Evolutionary conservation across 768 basidiomycete species (phyloP).

Genomic region (Pleurotus salmoneostramineus): DNA sequence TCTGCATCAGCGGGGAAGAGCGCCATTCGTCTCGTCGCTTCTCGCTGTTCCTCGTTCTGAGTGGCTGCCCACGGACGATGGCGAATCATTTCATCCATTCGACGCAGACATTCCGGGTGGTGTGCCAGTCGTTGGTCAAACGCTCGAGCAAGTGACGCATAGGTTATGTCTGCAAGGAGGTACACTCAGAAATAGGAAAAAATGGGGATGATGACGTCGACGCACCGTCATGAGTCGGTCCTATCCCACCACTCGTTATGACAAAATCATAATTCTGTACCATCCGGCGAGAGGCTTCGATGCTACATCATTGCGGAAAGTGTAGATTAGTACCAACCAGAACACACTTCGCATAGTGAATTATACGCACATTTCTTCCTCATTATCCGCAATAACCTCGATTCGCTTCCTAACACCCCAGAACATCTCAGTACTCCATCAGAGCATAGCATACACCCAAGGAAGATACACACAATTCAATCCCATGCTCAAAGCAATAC

Average conservation of each 20-base stretch:
- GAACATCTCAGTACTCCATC: constrained; percentile 18
- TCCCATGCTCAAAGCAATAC: constrained; percentile 85
- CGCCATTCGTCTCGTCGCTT: constrained; percentile 85
- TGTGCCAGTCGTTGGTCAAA: constrained; percentile 71
- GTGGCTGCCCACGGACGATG: constrained; percentile 51
- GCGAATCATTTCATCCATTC: constrained; percentile 64
- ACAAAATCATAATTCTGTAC: constrained; percentile 84
- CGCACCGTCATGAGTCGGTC: constrained; percentile 85
- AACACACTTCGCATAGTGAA: not conserved
- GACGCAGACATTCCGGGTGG: constrained; percentile 70
- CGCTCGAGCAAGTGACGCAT: constrained; percentile 80
- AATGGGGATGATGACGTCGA: not conserved
- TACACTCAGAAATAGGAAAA: not conserved
- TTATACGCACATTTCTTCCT: constrained; percentile 74
- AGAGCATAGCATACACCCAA: constrained; percentile 5
- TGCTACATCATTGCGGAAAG: constrained; percentile 32
- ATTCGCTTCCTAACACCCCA: constrained; percentile 64
- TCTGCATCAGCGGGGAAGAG: constrained; percentile 80
- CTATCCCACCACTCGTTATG: constrained; percentile 88
- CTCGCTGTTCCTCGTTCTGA: constrained; percentile 71
- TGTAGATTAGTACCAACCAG: not conserved
- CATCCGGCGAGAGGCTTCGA: constrained; percentile 84
- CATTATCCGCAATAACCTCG: constrained; percentile 89
- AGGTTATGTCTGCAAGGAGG: constrained; percentile 71
- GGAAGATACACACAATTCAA: constrained; percentile 56